These are phyloP conservation scores for Chaetomiaceae sp. DNA, from an alignment of 2,329 filamentous ascomycete species.

Conservation along the genomic window DNA sequence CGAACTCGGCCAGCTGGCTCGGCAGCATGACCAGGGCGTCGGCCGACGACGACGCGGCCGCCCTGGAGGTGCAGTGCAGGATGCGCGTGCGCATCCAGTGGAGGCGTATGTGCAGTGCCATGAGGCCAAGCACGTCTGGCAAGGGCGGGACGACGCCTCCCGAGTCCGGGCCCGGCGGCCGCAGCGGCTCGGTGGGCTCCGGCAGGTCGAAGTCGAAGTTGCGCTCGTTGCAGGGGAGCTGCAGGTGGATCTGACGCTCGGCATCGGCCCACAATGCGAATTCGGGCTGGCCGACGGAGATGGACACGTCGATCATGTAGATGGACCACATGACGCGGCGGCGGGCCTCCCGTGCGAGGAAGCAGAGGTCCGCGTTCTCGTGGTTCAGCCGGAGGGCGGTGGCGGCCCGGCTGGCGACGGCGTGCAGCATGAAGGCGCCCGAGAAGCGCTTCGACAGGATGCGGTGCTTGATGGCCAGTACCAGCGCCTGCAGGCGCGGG, in stretches of 20 bases:
- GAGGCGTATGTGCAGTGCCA: constrained; percentile 52
- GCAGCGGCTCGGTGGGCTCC: constrained; percentile 47
- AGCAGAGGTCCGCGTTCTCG: constrained; percentile 40
- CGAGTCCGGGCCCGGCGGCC: constrained; percentile 36
- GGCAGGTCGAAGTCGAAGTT: constrained; percentile 53
- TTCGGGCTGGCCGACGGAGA: constrained; percentile 41
- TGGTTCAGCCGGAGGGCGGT: constrained; percentile 45
- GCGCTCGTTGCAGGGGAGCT: constrained; percentile 45
- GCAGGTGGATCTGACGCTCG: constrained; percentile 38
- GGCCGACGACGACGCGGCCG: constrained; percentile 36
- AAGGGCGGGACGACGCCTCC: constrained; percentile 39
- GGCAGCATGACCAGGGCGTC: constrained; percentile 41
- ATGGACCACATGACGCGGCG: constrained; percentile 45
- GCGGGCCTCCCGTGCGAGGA: constrained; percentile 39
- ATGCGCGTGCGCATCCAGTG: constrained; percentile 50
- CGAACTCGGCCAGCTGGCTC: constrained; percentile 42
- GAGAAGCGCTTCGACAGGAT: constrained; percentile 41
- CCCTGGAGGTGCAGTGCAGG: constrained; percentile 46
- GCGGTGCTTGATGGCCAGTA: constrained; percentile 42
- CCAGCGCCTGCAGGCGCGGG: constrained; percentile 45
- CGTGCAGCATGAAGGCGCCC: constrained; percentile 42
- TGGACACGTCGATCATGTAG: constrained; percentile 42
- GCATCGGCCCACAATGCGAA: constrained; percentile 39
- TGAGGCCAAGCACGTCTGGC: constrained; percentile 48
- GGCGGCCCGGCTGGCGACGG: constrained; percentile 41